Evolutionary conservation across 768 basidiomycete genomes (phyloP), one percentile per base, ranked within the genome.

Genomic region (Leccinum longicurvipes): DNA sequence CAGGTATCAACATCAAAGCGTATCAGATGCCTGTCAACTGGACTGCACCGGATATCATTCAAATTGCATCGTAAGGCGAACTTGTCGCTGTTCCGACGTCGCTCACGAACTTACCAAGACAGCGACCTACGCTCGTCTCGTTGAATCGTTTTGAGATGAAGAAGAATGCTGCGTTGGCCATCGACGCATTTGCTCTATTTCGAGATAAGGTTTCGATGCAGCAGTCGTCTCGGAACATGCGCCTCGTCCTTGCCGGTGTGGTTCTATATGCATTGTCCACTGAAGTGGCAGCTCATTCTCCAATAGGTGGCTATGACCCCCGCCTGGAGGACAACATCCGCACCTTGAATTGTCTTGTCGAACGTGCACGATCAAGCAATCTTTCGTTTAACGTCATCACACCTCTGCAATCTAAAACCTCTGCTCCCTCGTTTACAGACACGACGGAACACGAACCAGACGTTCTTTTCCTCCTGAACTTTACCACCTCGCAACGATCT

Each of bases 131-230:
- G 0, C 71, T 98, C 4, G 66, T 98, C 1, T 92, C 95, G 5
- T 75, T 98, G 32, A 98, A 99, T 68, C 88, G 96, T 2, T 98
- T 96, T 66, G 97, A 99, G 72, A 83, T 80, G 64, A 98, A 98
- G 78, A 99, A 99, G 74, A 96, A 98, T 62, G 80, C 79, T 1
- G 81, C 81, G 2, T 77, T 99, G 2, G 97, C 95, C 0, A 76
- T 98, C 6, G 73, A 84, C 42, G 76, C 95, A 0, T 98, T 94
- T 64, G 84, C 89, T 1, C 70, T 74, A 12, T 69, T 92, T 34
- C 73, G 73, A 41, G 71, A 69, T 44, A 67, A 60, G 15, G 50
- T 71, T 12, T 53, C 57, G 6, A 15, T 28, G 46, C 62, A 56
- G 24, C 55, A 56, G 1, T 51, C 67, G 44, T 58, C 73, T 48